A percentile compares a stretch with the other conserved stretches of the same genome.
These are phyloP conservation scores for Thuidium tamariscinum DNA, from an alignment of 225 moss, liverwort and hornwort genomes.

Conservation along the genomic window DNA sequence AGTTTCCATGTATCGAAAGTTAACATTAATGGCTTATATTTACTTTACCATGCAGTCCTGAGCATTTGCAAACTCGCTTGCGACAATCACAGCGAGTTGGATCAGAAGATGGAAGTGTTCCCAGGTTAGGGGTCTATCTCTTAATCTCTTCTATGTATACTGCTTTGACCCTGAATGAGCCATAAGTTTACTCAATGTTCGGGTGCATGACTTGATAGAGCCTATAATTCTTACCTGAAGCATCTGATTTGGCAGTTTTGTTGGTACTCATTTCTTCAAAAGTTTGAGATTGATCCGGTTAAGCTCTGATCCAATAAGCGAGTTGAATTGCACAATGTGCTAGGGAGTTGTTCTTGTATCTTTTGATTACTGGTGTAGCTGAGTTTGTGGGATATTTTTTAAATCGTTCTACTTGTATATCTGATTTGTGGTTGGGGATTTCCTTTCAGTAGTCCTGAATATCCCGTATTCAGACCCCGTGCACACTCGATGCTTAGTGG, in stretches of 20 bases:
- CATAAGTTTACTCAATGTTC: neutral
- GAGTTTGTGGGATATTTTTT: neutral
- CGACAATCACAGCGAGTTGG: slow-evolving; percentile 70
- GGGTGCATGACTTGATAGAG: neutral
- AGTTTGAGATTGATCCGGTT: neutral
- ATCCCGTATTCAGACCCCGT: slow-evolving; percentile 79
- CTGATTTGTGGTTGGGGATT: neutral
- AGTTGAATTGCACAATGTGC: neutral
- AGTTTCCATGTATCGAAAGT: neutral
- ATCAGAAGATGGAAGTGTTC: slow-evolving; percentile 77
- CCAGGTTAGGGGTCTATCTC: slow-evolving; percentile 45
- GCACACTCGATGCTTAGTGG: slow-evolving; percentile 94
- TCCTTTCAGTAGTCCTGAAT: slow-evolving; percentile 80
- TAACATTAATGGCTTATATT: neutral
- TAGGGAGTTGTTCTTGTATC: neutral
- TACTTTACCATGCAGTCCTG: slow-evolving; percentile 51
- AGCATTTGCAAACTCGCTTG: slow-evolving; percentile 81
- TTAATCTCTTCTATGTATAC: neutral
- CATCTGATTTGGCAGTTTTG: neutral
- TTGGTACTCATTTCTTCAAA: neutral
- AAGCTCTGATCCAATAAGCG: neutral
- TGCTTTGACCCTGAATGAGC: neutral
- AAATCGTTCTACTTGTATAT: neutral
- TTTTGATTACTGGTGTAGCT: neutral
- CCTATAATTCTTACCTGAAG: neutral